Evolutionary conservation across 139 green algal species (phyloP), one percentile per base, ranked within the genome.

Genomic region (Marvania coccoides): DNA sequence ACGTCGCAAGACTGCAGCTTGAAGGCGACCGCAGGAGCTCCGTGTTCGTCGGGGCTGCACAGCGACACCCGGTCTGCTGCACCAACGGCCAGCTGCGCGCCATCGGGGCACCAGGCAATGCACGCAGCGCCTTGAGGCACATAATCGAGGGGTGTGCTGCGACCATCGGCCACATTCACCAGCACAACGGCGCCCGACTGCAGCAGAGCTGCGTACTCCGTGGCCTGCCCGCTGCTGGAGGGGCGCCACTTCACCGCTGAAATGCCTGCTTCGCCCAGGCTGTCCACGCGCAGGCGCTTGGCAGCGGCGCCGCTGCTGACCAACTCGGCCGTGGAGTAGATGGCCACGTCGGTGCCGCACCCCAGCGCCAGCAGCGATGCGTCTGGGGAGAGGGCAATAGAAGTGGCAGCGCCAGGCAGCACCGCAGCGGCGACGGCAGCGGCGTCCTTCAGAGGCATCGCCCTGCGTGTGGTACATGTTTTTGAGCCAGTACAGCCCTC

Each of bases 91-190:
- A 76, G 56, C 47, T 38, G 35, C n/a, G 8, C 7, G 19, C 69
- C 69, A 15, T 74, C 62, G n/a, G 69, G 48, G 37, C 61, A 67
- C 69, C 69, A 76, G 3, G 61, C 46, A 10, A 65, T 26, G 47
- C 61, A 64, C 4, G 5, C 28, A 14, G 24, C 61, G 8, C 33
- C 34, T 5, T 9, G 8, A 15, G 26, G 55, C 15, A 15, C 13
- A 26, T 51, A n/a, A 1, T 63, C 55, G 3, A 39, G 37, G 13
- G n/a, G 35, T 7, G 8, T 19, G 19, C 19, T 19, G 19, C n/a
- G 14, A 33, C 37, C 3, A 13, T 5, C 5, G 38, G 47, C 47
- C 14, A 63, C n/a, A 40, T 45, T 19, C n/a, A n/a, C 67, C 37
- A 63, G 37, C 30, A 38, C 26, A 14, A 62, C 26, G 61, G 31